Evolutionary conservation across 2,329 filamentous ascomycete species (phyloP), one percentile per base, ranked within the genome.

Genomic region (Tolypocladium guangdongense): DNA sequence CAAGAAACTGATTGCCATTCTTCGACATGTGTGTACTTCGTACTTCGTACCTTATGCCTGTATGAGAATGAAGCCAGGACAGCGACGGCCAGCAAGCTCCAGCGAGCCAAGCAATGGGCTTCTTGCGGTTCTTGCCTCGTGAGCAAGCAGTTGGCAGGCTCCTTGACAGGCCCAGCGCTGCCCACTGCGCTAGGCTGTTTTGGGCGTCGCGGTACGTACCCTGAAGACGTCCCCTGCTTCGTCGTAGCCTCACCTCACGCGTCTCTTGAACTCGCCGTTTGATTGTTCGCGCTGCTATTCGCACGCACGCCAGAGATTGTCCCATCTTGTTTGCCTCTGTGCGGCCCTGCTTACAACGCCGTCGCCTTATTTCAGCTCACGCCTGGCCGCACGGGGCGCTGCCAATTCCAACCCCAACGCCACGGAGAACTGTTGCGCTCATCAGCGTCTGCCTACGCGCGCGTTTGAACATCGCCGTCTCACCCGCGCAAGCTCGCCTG

Each of bases 121-220:
- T n/a, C n/a, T n/a, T n/a, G n/a, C n/a, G n/a, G n/a, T n/a, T n/a
- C n/a, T n/a, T n/a, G n/a, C 16, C 27, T 14, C 24, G 20, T 22
- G 27, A 14, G 41, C 16, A 45, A 8, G 41, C 41, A 32, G 2
- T 45, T 30, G 41, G 41, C 24, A n/a, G 24, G 7, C 24, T 18
- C 39, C 39, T 43, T 22, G 22, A 16, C 35, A 18, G 16, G 16
- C 51, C 38, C 24, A 20, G 20, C n/a, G n/a, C 22, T 20, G 43
- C 38, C 12, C 43, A 37, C 30, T 32, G 51, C 61, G 54, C 66
- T 68, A 68, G 57, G 38, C 64, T 59, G 20, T 53, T 63, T 60
- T 55, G 55, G 61, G 64, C 57, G 57, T 59, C 61, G 58, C 57
- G 60, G 65, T 64, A 62, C 41, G 24, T 27, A 32, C 38, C 52